Conservation (phyloP, 73 alveolate genomes). For the Effrenium voratum region DNA sequence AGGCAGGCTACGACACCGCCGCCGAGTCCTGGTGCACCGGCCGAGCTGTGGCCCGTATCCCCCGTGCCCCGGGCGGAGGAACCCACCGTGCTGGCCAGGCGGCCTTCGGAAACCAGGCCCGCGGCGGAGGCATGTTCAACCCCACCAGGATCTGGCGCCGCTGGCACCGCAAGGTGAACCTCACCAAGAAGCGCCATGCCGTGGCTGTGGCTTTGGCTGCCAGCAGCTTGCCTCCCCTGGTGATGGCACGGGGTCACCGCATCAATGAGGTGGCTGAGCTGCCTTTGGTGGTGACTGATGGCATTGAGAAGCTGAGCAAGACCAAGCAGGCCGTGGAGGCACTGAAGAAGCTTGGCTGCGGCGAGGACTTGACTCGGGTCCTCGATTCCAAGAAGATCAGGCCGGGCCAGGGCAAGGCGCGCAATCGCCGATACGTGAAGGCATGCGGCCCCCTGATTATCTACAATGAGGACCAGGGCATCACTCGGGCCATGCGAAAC, state of each 20-base stretch:
- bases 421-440: constrained; percentile 97
- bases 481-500: constrained; percentile 97
- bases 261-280: constrained; percentile 97
- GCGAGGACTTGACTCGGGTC: constrained; percentile 67
- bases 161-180: constrained; percentile 98
- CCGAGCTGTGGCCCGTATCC: constrained; percentile 99
- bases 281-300: constrained; percentile 98
- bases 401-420: constrained; percentile 97
- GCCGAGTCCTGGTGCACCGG: constrained; percentile 99
- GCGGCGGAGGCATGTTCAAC: constrained; percentile 99
- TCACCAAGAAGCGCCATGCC: constrained; percentile 99
- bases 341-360: constrained; percentile 78
- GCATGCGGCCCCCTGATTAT: constrained; percentile 97
- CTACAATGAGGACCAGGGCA: constrained; percentile 95
- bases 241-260: constrained; percentile 99
- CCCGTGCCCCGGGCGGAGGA: constrained; percentile 99
- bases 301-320: constrained; percentile 63
- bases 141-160: constrained; percentile 99
- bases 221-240: constrained; percentile 98
- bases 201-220: constrained; percentile 99
- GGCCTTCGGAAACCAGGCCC: constrained; percentile 99
- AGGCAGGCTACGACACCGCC: constrained; percentile 98
- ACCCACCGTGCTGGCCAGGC: constrained; percentile 99
- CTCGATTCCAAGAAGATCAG: constrained; percentile 95
- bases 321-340: constrained; percentile 94